Conservation (phyloP, 1,284 basidiomycete species). For the Cryptococcus wingfieldii region DNA sequence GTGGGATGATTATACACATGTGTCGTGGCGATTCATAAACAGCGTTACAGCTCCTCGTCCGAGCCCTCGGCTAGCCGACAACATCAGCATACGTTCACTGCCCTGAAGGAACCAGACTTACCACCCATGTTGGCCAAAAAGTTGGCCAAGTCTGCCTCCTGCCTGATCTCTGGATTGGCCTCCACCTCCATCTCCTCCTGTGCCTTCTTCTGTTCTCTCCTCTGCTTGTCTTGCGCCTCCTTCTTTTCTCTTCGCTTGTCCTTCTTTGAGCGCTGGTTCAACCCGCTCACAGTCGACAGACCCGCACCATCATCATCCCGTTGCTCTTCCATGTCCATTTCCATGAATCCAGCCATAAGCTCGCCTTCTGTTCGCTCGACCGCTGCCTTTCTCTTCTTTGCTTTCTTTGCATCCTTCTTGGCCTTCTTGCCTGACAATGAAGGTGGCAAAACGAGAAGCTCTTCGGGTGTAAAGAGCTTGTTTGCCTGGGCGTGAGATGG, state of each 20-base stretch:
- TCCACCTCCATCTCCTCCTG: conserved; percentile 13
- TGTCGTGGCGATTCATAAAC: neutral
- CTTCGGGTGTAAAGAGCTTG: conserved; percentile 43
- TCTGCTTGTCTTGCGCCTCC: conserved; percentile 20
- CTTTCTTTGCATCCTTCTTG: conserved; percentile 46
- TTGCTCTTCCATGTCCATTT: conserved; percentile 37
- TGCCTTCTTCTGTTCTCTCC: conserved; percentile 18
- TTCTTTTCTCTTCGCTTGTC: conserved; percentile 10
- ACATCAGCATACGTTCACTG: neutral
- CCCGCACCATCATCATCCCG: conserved; percentile 8
- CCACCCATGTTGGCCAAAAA: conserved; percentile 46
- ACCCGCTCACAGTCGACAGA: neutral
- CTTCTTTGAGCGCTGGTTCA: neutral
- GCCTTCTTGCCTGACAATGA: conserved; percentile 18
- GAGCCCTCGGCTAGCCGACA: conserved; percentile 18
- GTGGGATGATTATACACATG: too few species aligned
- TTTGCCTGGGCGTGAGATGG: conserved; percentile 3
- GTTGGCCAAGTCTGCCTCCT: conserved; percentile 47
- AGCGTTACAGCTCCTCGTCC: conserved; percentile 25
- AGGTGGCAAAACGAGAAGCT: conserved; percentile 35
- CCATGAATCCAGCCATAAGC: conserved; percentile 39
- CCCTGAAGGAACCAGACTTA: conserved; percentile 12
- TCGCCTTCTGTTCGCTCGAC: conserved; percentile 41
- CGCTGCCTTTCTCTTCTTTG: conserved; percentile 39
- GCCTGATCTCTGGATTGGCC: conserved; percentile 36